These are phyloP conservation scores for Scortechinia acanthostroma DNA, from an alignment of 2,329 filamentous ascomycete genomes.

Conservation along the genomic window DNA sequence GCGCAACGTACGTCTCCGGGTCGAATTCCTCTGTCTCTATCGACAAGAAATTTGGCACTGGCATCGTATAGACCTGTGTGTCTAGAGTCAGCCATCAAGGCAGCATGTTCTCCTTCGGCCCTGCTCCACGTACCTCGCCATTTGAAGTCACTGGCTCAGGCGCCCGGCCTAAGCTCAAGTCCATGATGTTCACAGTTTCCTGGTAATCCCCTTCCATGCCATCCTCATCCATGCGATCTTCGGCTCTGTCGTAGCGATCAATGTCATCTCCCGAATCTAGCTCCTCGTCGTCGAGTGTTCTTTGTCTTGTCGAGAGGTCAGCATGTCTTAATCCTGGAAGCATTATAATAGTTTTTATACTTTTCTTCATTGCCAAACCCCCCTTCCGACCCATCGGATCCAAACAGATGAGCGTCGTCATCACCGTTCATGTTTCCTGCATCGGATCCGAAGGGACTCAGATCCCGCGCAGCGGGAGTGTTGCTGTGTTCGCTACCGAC, in stretches of 20 bases:
- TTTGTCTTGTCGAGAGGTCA: conserved; percentile 5
- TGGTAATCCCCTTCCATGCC: conserved; percentile 27
- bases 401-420: conserved; percentile 13
- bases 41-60: conserved; percentile 49
- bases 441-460: no score
- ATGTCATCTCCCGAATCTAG: conserved; percentile 59
- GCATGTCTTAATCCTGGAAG: conserved; percentile 2
- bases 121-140: conserved; percentile 28
- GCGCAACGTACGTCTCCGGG: conserved; percentile 49
- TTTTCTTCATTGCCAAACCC: conserved; percentile 14
- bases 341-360: background rate
- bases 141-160: conserved; percentile 45
- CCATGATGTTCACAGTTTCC: conserved; percentile 40
- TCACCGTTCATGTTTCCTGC: conserved; percentile 8
- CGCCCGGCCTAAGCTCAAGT: conserved; percentile 46
- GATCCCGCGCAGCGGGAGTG: conserved; percentile 5
- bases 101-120: background rate
- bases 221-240: conserved; percentile 30
- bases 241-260: conserved; percentile 40
- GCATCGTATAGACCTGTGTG: conserved; percentile 45
- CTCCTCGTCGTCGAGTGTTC: conserved; percentile 50
- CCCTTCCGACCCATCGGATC: conserved; percentile 26
- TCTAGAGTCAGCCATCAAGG: background rate
- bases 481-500: conserved; percentile 12
- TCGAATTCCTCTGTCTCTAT: conserved; percentile 51